Evolutionary conservation across 2,329 filamentous ascomycete species (phyloP).

Genomic region (Aspergillus pseudotamarii): DNA sequence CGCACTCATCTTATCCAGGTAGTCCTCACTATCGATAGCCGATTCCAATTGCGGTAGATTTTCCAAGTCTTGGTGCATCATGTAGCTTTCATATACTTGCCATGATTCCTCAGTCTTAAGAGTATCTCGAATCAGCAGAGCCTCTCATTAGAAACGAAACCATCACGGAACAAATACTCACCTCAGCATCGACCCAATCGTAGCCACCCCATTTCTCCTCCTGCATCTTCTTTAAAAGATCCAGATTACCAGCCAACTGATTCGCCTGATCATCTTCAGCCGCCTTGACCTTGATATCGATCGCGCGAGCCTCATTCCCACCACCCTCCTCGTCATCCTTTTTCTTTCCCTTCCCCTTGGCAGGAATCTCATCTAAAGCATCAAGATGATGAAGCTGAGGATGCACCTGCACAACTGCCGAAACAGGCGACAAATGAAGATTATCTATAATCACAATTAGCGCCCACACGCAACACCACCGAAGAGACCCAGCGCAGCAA

Average conservation of each 20-base stretch:
- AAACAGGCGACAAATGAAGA: conserved; percentile 81
- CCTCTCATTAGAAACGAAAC: background rate
- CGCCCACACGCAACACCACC: background rate
- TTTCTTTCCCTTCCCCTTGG: conserved; percentile 39
- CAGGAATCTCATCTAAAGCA: conserved; percentile 69
- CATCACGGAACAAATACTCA: conserved; percentile 18
- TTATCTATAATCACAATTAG: conserved; percentile 59
- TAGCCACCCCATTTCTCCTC: conserved; percentile 80
- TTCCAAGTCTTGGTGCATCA: conserved; percentile 58
- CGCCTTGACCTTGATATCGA: conserved; percentile 85
- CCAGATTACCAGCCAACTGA: conserved; percentile 70
- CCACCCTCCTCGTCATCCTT: conserved; percentile 50
- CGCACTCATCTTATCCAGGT: conserved; percentile 65
- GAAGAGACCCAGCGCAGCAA: conserved; percentile 19
- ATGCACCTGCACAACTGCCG: conserved; percentile 82
- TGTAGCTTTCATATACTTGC: conserved; percentile 71
- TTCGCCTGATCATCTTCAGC: conserved; percentile 67
- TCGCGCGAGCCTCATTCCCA: conserved; percentile 67
- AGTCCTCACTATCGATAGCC: conserved; percentile 59
- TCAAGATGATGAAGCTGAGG: conserved; percentile 94
- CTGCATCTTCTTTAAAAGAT: conserved; percentile 76
- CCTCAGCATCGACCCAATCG: conserved; percentile 79
- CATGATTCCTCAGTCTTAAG: conserved; percentile 68
- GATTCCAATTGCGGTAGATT: conserved; percentile 55
- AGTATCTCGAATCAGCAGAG: conserved; percentile 15